Evolutionary conservation across 441 rosid species (phyloP), one percentile per base, ranked within the genome.

Genomic region (Viola pubescens): DNA sequence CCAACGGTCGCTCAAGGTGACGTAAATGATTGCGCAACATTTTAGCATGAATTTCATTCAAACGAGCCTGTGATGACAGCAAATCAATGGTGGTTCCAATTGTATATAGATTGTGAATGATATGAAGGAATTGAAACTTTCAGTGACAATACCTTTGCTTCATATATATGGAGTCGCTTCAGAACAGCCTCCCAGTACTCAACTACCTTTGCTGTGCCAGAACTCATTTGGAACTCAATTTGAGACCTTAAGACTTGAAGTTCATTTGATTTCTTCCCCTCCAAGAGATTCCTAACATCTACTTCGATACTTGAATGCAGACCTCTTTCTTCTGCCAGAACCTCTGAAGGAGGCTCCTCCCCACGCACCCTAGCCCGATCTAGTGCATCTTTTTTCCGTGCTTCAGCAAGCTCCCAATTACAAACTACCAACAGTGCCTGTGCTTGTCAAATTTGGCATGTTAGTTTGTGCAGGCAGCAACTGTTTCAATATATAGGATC

Each of bases 151-250:
- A 91, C 95, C 94, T 87, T 87, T 13, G 97, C 97, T 66, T 86
- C 86, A 81, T 87, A 92, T 56, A 87, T 87, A 62, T 82, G 85
- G 42, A 89, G 89, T 54, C 95, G 85, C 72, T 84, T 87, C 53
- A 92, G 82, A 71, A 92, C 81, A 55, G 88, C 98, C 70, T 92
- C 96, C 97, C 98, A 92, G 65, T 85, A 92, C 74, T 89, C 97
- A 12, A 92, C 98, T 8, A 92, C 97, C 77, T 87, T 92, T 0
- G 96, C 97, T 2, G 90, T 78, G 55, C 98, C 97, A 66, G 90
- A 83, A 63, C 79, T 88, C 84, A 92, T 81, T 73, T 86, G 89
- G 52, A 75, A 71, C 76, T 89, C 96, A 7, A 89, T 88, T 59
- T 87, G 76, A 19, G 79, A 74, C 62, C 76, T 81, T 62, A 89